Evolutionary conservation across 441 rosid genomes (phyloP).

Genomic region (Bruguiera hainesii): DNA sequence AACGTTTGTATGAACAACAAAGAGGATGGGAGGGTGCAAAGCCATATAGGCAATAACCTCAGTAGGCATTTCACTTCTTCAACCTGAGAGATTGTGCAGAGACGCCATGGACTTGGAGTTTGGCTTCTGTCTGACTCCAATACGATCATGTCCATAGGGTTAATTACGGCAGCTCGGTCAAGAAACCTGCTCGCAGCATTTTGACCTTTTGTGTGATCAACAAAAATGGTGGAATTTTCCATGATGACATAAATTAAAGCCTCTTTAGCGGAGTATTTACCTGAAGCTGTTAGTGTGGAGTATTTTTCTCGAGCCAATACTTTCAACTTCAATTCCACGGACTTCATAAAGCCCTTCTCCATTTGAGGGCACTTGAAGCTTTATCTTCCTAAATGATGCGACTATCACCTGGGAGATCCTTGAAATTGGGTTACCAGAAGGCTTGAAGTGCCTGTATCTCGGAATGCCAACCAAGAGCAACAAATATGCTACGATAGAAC

Average conservation of each 20-base stretch:
- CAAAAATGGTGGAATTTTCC: too few species aligned
- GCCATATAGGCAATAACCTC: slow-evolving; percentile 51
- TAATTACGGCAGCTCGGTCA: slow-evolving; percentile 46
- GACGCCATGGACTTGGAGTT: slow-evolving; percentile 33
- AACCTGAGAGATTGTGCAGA: slow-evolving; percentile 52
- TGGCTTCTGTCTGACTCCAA: not conserved
- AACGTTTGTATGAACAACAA: slow-evolving; percentile 42
- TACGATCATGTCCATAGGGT: slow-evolving; percentile 4
- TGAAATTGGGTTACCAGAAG: slow-evolving; percentile 42
- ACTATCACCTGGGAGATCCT: slow-evolving; percentile 40
- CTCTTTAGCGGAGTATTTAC: slow-evolving; percentile 15
- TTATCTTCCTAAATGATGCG: slow-evolving; percentile 32
- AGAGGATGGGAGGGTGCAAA: slow-evolving; percentile 46
- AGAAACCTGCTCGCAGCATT: slow-evolving; percentile 32
- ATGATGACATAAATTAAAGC: too few species aligned
- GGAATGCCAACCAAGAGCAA: slow-evolving; percentile 34
- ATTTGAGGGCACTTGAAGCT: slow-evolving; percentile 21
- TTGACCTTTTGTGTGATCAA: too few species aligned
- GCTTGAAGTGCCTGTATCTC: slow-evolving; percentile 35
- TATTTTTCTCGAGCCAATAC: slow-evolving; percentile 23
- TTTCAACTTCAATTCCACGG: slow-evolving; percentile 13
- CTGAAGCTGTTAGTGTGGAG: slow-evolving; percentile 40
- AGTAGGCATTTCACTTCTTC: slow-evolving; percentile 59
- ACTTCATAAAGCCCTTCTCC: slow-evolving; percentile 24
- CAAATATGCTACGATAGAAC: slow-evolving; percentile 24